These are phyloP conservation scores for Aspergillus aculeatus DNA, from an alignment of 2,329 filamentous ascomycete species.

Conservation along the genomic window DNA sequence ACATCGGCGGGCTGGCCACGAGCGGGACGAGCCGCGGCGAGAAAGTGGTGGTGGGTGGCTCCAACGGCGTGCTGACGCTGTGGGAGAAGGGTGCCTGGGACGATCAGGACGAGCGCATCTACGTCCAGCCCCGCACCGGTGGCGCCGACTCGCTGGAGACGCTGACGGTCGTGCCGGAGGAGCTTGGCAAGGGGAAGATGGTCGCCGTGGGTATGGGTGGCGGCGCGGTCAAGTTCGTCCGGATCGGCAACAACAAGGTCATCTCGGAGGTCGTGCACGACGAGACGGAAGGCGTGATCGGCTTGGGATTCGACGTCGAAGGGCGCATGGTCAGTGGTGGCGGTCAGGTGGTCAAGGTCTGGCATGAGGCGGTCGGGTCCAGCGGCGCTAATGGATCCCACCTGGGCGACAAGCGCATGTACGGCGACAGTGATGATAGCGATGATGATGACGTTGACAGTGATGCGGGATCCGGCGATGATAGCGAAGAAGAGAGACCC, in stretches of 20 bases:
- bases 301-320: slow-evolving; percentile 77
- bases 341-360: slow-evolving; percentile 82
- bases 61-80: slow-evolving; percentile 78
- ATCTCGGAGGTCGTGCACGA: slow-evolving; percentile 71
- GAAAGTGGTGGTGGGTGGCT: slow-evolving; percentile 74
- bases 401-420: slow-evolving; percentile 33
- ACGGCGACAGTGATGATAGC: slow-evolving; percentile 39
- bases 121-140: slow-evolving; percentile 62
- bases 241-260: slow-evolving; percentile 71
- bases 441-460: slow-evolving; percentile 48
- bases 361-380: slow-evolving; percentile 67
- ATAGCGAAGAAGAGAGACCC: slow-evolving; percentile 25
- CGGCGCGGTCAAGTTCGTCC: slow-evolving; percentile 73
- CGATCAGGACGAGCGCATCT: slow-evolving; percentile 86
- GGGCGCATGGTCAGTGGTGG: slow-evolving; percentile 88
- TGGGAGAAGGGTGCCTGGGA: slow-evolving; percentile 97
- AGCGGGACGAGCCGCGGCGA: slow-evolving; percentile 66
- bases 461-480: slow-evolving; percentile 43
- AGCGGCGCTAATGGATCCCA: slow-evolving; percentile 48
- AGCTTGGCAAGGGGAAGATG: slow-evolving; percentile 62
- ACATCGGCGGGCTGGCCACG: slow-evolving; percentile 73
- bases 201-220: slow-evolving; percentile 80
- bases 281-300: slow-evolving; percentile 81
- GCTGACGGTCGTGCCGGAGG: slow-evolving; percentile 69
- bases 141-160: slow-evolving; percentile 79